phyloP scores from a whole-genome alignment of 495 filamentous ascomycete genomes.

The Aspergillus conjunctus region DNA sequence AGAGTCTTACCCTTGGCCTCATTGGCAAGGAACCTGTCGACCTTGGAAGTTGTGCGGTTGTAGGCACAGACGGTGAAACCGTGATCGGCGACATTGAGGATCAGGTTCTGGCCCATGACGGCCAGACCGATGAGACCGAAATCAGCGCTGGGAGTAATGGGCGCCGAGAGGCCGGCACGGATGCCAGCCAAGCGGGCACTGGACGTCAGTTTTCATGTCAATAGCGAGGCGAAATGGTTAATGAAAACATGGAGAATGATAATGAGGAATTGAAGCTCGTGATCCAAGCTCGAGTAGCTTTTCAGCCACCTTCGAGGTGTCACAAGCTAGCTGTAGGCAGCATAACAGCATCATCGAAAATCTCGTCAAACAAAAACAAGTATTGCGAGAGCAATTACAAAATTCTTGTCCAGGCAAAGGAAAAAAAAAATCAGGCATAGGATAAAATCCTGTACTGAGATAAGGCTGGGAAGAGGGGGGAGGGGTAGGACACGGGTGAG shows the following conservation, averaged over 20 bases:
- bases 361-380: neutral
- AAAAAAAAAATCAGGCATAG: neutral
- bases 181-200: slow-evolving; percentile 88
- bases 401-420: too few species aligned
- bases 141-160: slow-evolving; percentile 64
- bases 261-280: neutral
- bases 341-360: neutral
- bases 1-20: slow-evolving; percentile 76
- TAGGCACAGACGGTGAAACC: slow-evolving; percentile 94
- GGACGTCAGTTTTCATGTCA: slow-evolving; percentile 54
- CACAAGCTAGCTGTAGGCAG: neutral
- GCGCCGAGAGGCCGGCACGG: slow-evolving; percentile 69
- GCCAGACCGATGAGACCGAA: slow-evolving; percentile 99
- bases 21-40: slow-evolving; percentile 91
- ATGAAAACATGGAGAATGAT: neutral
- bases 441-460: slow-evolving; percentile 6
- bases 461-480: slow-evolving; percentile 16
- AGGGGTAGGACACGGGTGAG: slow-evolving; percentile 17
- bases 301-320: neutral
- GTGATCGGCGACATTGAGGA: slow-evolving; percentile 96
- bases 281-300: neutral
- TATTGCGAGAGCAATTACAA: neutral
- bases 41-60: slow-evolving; percentile 98
- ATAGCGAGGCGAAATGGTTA: slow-evolving; percentile 28
- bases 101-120: slow-evolving; percentile 98